Base-by-base conservation (phyloP, 2,329 filamentous ascomycete genomes). In the Trichoderma arundinaceum region DNA sequence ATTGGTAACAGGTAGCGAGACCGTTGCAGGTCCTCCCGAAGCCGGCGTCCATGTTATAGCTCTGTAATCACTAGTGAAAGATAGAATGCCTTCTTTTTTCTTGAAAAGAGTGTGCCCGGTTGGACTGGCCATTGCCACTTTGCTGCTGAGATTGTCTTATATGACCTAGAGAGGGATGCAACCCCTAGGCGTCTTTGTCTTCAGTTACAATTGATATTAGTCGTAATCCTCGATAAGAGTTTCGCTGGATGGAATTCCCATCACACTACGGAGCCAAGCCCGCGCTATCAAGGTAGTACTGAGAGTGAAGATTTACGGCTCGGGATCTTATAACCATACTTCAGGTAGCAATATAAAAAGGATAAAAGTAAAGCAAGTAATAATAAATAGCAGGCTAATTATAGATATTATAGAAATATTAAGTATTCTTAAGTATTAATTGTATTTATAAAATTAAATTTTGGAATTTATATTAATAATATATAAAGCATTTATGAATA, bases 1-100 rank as follows among this genome's bases (percentile, higher is more conserved):
- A 72, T 90, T 90, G 64, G 86, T 80, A 63, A 97, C 85, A 7
- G 85, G 79, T 66, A 98, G 84, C 0, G 87, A 89, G 67, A 97
- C 81, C 32, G 84, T 81, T 3, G 91, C 84, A 61, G 88, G 82
- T 2, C 88, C 86, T 39, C 86, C 84, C 52, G 84, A 84, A 62
- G 86, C 83, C 9, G 92, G 91, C 38, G 88, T 92, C 94, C 94
- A 99, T 76, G 87, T 90, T 68, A 98, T 86, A 43, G 84, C 88
- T 73, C 86, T 86, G 73, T 87, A 84, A 77, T 97, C 92, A 65
- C 85, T 81, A 15, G 91, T 88, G 71, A 98, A 83, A 32, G 88
- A 86, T 73, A 99, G 81, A 67, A 87, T 86, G 76, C 95, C 95
- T 82, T 98, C 92, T 79, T 96, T 95, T 83, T 98, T 99, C 81